A percentile compares a stretch with the other conserved stretches of the same genome.
These are phyloP conservation scores for Mastigamoeba balamuthi DNA, from an alignment of 78 protist species.

Conservation along the genomic window DNA sequence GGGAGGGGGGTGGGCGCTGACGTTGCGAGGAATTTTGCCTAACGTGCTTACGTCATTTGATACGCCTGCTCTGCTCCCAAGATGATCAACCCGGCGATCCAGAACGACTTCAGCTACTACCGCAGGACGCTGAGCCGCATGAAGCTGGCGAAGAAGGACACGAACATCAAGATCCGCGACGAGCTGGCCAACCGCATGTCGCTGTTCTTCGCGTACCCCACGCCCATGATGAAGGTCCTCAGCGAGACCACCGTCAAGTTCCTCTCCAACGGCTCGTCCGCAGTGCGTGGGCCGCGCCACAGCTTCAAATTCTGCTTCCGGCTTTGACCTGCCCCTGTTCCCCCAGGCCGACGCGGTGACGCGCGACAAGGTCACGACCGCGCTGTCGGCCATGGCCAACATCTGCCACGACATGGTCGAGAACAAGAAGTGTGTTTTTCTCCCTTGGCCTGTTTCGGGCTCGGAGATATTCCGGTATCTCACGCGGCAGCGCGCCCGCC, in stretches of 20 bases:
- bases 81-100: constrained; percentile 72
- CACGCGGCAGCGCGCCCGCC: not conserved
- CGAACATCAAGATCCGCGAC: constrained; percentile 55
- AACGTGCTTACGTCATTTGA: no score
- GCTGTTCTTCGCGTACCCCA: constrained; percentile 70
- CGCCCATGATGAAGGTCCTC: constrained; percentile 70
- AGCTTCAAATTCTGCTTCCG: not conserved
- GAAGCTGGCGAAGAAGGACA: constrained; percentile 44
- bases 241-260: constrained; percentile 52
- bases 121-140: constrained; percentile 61
- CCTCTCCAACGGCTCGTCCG: constrained; percentile 9
- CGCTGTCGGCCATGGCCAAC: constrained; percentile 50
- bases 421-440: constrained; percentile 14
- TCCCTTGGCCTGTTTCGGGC: not conserved
- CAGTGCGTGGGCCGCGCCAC: not conserved
- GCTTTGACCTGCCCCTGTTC: no score
- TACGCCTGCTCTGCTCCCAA: not conserved
- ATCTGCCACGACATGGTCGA: constrained; percentile 66
- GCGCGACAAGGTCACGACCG: constrained; percentile 41
- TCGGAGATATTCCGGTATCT: no score
- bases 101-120: constrained; percentile 72
- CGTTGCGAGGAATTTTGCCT: no score
- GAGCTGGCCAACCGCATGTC: constrained; percentile 71
- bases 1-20: no score
- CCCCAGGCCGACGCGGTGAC: constrained; percentile 32